Evolutionary conservation across 371 early-diverging fungal species (phyloP).

Genomic region (Rhizopus microsporus): DNA sequence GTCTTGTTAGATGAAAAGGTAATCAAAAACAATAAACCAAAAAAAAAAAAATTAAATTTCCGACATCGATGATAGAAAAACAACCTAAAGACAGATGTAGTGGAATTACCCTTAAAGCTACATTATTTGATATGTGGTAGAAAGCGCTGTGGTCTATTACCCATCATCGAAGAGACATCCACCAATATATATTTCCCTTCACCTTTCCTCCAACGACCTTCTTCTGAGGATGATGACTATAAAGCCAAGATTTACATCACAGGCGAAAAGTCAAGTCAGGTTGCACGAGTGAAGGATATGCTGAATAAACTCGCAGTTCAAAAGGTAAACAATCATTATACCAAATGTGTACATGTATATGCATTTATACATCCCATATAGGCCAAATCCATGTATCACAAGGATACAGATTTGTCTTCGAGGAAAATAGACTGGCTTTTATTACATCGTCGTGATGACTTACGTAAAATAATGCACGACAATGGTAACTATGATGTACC

Average conservation of each 20-base stretch:
- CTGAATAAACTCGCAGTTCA: constrained; percentile 33
- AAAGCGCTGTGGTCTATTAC: constrained; percentile 59
- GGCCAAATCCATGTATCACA: constrained; percentile 49
- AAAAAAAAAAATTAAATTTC: constrained; percentile 15
- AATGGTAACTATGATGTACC: constrained; percentile 50
- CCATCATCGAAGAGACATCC: constrained; percentile 65
- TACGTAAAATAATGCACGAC: constrained; percentile 73
- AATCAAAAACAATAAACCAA: constrained; percentile 4
- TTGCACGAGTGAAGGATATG: constrained; percentile 34
- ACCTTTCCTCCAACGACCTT: constrained; percentile 34
- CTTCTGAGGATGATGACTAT: constrained; percentile 15
- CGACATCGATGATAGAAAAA: background rate
- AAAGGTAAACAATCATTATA: constrained; percentile 26
- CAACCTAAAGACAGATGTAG: constrained; percentile 15
- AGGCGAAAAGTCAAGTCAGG: constrained; percentile 26
- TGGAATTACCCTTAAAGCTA: constrained; percentile 37
- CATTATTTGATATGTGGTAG: constrained; percentile 64
- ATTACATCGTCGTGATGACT: constrained; percentile 57
- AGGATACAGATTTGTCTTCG: constrained; percentile 48
- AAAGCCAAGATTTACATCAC: constrained; percentile 37
- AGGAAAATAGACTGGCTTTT: constrained; percentile 82
- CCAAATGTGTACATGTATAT: background rate
- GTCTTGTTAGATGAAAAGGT: constrained; percentile 48
- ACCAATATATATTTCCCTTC: constrained; percentile 71
- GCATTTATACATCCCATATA: constrained; percentile 10